phyloP scores from a whole-genome alignment of 768 basidiomycete genomes.

The Lactifluus hygrophoroides region DNA sequence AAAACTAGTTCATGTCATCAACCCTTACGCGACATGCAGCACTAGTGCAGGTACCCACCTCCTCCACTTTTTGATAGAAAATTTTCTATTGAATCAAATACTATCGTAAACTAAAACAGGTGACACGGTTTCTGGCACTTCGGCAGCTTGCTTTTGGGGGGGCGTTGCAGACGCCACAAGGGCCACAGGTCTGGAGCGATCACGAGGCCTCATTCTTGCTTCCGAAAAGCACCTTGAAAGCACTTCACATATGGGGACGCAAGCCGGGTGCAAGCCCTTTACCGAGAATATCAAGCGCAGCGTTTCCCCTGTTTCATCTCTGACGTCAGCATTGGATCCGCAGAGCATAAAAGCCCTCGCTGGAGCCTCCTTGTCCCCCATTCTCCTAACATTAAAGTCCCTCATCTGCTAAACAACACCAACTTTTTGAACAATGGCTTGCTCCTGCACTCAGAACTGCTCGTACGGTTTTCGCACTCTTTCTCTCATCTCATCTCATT shows the following conservation, averaged over 20 bases:
- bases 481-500: not conserved
- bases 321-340: not conserved
- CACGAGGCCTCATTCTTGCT: no score
- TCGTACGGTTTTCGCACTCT: not conserved
- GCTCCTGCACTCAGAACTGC: constrained; percentile 4
- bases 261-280: not conserved
- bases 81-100: no score
- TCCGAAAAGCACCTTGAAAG: no score
- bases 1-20: no score
- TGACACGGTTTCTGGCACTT: not conserved
- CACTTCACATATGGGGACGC: no score
- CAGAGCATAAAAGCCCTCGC: not conserved
- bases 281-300: not conserved
- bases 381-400: not conserved
- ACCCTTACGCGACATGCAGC: no score
- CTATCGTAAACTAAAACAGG: not conserved
- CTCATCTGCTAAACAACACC: not conserved
- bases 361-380: not conserved
- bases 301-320: not conserved
- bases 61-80: no score
- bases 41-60: no score
- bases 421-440: constrained; percentile 6
- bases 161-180: not conserved
- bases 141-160: not conserved
- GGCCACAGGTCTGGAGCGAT: not conserved